Evolutionary conservation across 192 early-diverging fungal species (phyloP), one percentile per base, ranked within the genome.

Genomic region (Backusella psychrophila): DNA sequence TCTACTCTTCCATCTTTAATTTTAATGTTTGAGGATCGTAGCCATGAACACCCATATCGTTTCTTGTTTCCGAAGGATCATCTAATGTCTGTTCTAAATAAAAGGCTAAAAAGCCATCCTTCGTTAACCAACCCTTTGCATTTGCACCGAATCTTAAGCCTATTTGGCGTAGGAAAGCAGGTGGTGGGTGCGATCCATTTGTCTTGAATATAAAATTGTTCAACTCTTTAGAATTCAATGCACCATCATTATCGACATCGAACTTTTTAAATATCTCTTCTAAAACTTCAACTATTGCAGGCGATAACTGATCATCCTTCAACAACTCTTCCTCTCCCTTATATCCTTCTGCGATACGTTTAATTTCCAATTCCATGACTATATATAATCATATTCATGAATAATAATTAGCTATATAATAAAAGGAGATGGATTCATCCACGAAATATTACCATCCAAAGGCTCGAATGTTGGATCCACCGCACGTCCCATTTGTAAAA

Each of bases 51-150:
- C 80, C 76, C 35, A 88, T 59, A 68, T 88, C 87, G 19, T 82
- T 81, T 72, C 87, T 78, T 17, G 87, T 88, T 81, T 88, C 87
- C 36, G 84, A 84, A 12, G 87, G 87, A 46, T 88, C 87, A 53
- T 88, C 87, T 23, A 88, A 76, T 6, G 87, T 88, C 70, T 88
- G 87, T 53, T 86, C 85, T 67, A 88, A 74, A 73, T 85, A 88
- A 80, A 88, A 88, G 36, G 81, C 83, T 68, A 86, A 80, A 56
- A 88, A 88, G 3, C 87, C 87, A 33, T 86, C 81, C 74, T 81
- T 75, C 6, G 84, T 85, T 46, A 88, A 75, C 75, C 84, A 86
- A 14, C 85, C 82, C 46, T 80, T 79, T 9, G 67, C 63, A 49
- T 83, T 80, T 36, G 83, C 78, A 34, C 85, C 87, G 77, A 88